Percentiles rank a stretch among this genome's conserved stretches.
phyloP scores from a whole-genome alignment of 345 rosid species.

The Cochlearia excelsa region DNA sequence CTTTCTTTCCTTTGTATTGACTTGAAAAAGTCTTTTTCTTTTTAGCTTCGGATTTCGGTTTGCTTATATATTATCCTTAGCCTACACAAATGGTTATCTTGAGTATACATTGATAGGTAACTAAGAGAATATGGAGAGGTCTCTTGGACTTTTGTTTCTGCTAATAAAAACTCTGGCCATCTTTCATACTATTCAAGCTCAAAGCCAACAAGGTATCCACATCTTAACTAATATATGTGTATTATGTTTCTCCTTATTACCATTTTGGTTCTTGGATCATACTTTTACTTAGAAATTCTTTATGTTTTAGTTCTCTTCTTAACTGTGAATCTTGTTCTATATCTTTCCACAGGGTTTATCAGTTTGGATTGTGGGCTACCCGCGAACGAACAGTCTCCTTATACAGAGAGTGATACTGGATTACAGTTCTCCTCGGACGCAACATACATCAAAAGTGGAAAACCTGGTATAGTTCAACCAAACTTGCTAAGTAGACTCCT shows the following conservation, averaged over 20 bases:
- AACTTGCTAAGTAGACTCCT: background rate
- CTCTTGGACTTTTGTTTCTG: background rate
- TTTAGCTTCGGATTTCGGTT: background rate
- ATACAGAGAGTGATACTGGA: background rate
- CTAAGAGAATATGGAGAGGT: slow-evolving; percentile 20
- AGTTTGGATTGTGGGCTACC: slow-evolving; percentile 50
- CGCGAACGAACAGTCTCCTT: slow-evolving; percentile 9
- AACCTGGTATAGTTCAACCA: background rate
- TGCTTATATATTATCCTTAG: slow-evolving; percentile 1
- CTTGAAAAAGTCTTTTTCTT: background rate
- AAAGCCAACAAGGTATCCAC: slow-evolving; percentile 36
- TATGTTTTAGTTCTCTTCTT: background rate
- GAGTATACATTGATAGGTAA: background rate
- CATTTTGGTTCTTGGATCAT: background rate
- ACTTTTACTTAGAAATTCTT: background rate
- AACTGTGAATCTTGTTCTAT: background rate
- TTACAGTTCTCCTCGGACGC: slow-evolving; percentile 30
- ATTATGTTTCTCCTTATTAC: background rate
- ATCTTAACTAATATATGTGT: background rate
- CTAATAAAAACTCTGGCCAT: background rate
- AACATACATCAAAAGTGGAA: slow-evolving; percentile 36
- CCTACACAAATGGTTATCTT: background rate
- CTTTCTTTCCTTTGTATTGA: slow-evolving; percentile 2
- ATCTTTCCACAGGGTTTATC: slow-evolving; percentile 35
- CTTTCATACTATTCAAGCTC: slow-evolving; percentile 28